phyloP scores from a whole-genome alignment of 768 basidiomycete genomes.

The Xerocomellus intermedius region DNA sequence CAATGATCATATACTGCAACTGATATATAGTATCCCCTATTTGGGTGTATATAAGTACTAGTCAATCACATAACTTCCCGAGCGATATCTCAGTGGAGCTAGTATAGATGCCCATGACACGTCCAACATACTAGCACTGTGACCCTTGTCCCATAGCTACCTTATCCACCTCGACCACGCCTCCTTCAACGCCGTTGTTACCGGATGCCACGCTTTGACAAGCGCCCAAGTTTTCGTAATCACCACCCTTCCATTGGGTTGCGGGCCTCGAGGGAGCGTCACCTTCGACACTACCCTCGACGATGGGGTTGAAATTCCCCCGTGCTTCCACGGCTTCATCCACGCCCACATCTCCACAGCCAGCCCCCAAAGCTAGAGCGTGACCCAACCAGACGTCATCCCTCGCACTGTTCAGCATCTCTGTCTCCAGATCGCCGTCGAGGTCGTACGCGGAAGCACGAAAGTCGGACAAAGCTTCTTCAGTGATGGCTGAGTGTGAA shows the following conservation, averaged over 20 bases:
- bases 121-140: not conserved
- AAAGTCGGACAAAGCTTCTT: constrained; percentile 25
- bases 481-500: constrained; percentile 22
- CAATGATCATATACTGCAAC: too few species aligned
- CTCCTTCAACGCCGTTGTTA: not conserved
- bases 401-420: constrained; percentile 24
- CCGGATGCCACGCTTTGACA: not conserved
- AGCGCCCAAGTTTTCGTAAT: constrained; percentile 12
- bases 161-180: not conserved
- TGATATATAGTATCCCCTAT: too few species aligned
- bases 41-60: too few species aligned
- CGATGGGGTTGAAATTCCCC: not conserved
- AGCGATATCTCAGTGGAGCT: not conserved
- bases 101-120: not conserved
- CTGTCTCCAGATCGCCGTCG: constrained; percentile 24
- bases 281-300: constrained; percentile 10
- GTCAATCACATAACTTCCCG: not conserved
- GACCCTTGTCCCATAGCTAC: not conserved
- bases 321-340: not conserved
- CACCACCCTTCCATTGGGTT: not conserved
- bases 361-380: constrained; percentile 11
- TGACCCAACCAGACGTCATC: constrained; percentile 20
- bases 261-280: not conserved
- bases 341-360: not conserved
- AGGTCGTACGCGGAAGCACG: constrained; percentile 26